Evolutionary conservation across 2,329 filamentous ascomycete genomes (phyloP).

Genomic region (Paecilomyces fulvus): DNA sequence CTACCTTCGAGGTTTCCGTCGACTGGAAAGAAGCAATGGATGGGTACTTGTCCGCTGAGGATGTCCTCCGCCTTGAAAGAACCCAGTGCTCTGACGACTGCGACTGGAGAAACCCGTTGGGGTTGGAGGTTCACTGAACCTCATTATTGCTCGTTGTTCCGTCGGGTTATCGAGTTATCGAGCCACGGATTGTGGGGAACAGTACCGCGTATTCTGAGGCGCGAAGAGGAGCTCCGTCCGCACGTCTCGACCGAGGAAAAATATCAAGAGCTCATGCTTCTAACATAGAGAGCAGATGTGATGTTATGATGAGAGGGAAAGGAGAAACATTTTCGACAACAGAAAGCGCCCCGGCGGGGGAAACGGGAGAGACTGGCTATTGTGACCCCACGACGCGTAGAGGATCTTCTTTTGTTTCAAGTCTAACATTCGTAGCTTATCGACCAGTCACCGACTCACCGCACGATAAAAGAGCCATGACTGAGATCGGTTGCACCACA

Average conservation of each 20-base stretch:
- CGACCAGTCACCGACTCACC: neutral
- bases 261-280: neutral
- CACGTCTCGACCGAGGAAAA: neutral
- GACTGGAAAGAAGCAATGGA: constrained; percentile 12
- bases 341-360: neutral
- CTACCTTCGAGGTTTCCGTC: constrained; percentile 8
- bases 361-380: neutral
- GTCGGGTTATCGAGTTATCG: neutral
- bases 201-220: neutral
- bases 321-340: neutral
- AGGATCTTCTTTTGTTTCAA: neutral
- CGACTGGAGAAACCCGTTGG: neutral
- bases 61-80: neutral
- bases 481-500: neutral
- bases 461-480: neutral
- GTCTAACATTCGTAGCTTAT: neutral
- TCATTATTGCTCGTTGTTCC: neutral
- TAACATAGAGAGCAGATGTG: neutral
- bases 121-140: neutral
- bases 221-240: neutral
- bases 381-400: neutral
- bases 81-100: neutral
- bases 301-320: neutral
- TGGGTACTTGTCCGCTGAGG: constrained; percentile 9
- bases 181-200: neutral